Evolutionary conservation across 345 rosid species (phyloP), one percentile per base, ranked within the genome.

Genomic region (Salix viminalis): DNA sequence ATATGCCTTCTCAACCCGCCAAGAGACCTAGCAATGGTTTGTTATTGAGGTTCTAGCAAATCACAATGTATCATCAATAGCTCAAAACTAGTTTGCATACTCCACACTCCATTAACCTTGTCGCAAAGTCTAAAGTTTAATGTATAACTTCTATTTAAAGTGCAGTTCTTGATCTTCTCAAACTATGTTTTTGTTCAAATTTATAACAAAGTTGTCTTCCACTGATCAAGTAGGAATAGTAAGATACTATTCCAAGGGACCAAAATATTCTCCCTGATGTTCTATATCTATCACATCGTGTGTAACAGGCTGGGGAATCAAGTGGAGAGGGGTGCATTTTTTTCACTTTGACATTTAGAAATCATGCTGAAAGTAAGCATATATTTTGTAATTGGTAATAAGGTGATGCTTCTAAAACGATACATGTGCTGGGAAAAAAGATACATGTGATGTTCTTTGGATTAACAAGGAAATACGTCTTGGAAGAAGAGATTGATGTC

Each of bases 401-500:
- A 70, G 30, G 42, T 39, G 37, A 70, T 48, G 32, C 24, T 46
- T 24, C 46, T 4, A 61, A 23, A 37, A 72, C 34, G 19, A 23
- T 39, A 30, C 21, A 18, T 42, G 30, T 21, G 78, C 23, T 14
- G n/a, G 72, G 34, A 48, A 28, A 41, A 11, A 7, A 26, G 26
- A 16, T 6, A 44, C 46, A 46, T 34, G 18, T 23, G 64, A 7
- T 5, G 34, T 32, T 66, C 72, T 30, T 70, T 72, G 12, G 67
- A 71, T 70, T 48, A 73, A 46, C 39, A 56, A 68, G 76, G 52
- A 71, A 88, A 83, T 68, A 95, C 68, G 41, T 83, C 96, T 69
- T 81, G 82, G 80, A 95, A 89, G 85, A 95, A 89, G 65, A 80
- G 69, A 65, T 65, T 75, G 65, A 95, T 86, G 74, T 93, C 93